Evolutionary conservation across 306 rosid species (phyloP).

Genomic region (Cicer bijugum): DNA sequence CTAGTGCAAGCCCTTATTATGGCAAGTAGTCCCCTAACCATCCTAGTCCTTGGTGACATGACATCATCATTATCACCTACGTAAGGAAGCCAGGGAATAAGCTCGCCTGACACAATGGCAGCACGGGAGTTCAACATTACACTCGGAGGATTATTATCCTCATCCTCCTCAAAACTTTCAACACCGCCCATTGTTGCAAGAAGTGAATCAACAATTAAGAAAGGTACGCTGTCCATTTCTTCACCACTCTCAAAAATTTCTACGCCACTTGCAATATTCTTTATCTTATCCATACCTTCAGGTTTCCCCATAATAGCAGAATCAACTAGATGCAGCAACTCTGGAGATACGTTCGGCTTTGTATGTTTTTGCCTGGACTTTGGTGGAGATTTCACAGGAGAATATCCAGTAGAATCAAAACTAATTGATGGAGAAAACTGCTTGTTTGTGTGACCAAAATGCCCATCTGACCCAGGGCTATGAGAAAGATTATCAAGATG

Average conservation of each 20-base stretch:
- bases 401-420: slow-evolving; percentile 74
- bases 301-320: slow-evolving; percentile 99
- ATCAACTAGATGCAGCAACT: slow-evolving; percentile 92
- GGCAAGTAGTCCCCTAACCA: slow-evolving; percentile 93
- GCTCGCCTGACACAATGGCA: slow-evolving; percentile 92
- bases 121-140: slow-evolving; percentile 99
- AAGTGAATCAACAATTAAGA: slow-evolving; percentile 89
- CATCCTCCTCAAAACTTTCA: slow-evolving; percentile 97
- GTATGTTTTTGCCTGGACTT: slow-evolving; percentile 71
- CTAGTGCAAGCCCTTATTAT: slow-evolving; percentile 96
- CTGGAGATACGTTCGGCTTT: slow-evolving; percentile 92
- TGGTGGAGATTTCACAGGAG: slow-evolving; percentile 66
- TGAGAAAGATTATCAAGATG: slow-evolving; percentile 54
- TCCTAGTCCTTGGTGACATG: slow-evolving; percentile 95
- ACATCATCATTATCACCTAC: slow-evolving; percentile 64
- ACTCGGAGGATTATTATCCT: slow-evolving; percentile 91
- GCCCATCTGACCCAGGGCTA: slow-evolving; percentile 61
- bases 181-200: slow-evolving; percentile 99
- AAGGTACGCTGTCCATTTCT: slow-evolving; percentile 74
- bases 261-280: slow-evolving; percentile 82
- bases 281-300: slow-evolving; percentile 83
- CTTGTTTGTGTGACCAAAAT: slow-evolving; percentile 49
- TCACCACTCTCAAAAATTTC: slow-evolving; percentile 76
- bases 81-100: slow-evolving; percentile 95
- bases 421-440: slow-evolving; percentile 61